phyloP scores from a whole-genome alignment of 202 grass and related monocot genomes.

The Dendrocalamus latiflorus region DNA sequence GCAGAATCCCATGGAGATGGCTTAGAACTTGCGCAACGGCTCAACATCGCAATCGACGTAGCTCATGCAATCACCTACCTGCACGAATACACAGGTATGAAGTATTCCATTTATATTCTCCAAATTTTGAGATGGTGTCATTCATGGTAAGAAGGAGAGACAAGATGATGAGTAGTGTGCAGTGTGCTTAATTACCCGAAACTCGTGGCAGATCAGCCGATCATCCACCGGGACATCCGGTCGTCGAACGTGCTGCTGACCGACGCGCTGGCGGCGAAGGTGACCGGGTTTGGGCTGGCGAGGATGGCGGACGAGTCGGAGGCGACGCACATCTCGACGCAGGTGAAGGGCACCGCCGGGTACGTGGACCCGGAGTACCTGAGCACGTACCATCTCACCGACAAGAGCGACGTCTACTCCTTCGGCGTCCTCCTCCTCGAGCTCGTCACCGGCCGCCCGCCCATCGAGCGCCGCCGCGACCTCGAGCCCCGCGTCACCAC shows the following conservation, averaged over 20 bases:
- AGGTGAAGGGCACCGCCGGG: slow-evolving; percentile 52
- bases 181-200: background rate
- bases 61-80: slow-evolving; percentile 57
- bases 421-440: slow-evolving; percentile 91
- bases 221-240: slow-evolving; percentile 80
- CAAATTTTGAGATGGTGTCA: background rate
- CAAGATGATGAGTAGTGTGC: background rate
- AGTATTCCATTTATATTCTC: background rate
- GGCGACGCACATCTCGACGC: too few relatives aligned
- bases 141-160: background rate
- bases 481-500: slow-evolving; percentile 48
- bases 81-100: slow-evolving; percentile 45
- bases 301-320: slow-evolving; percentile 17
- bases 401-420: slow-evolving; percentile 91
- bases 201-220: slow-evolving; percentile 36
- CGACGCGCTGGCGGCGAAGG: slow-evolving; percentile 55
- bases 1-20: slow-evolving; percentile 47
- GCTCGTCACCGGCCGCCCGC: slow-evolving; percentile 63
- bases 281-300: slow-evolving; percentile 62
- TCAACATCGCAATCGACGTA: slow-evolving; percentile 54
- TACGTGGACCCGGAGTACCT: slow-evolving; percentile 70
- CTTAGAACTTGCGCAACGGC: slow-evolving; percentile 47
- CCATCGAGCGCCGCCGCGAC: slow-evolving; percentile 46
- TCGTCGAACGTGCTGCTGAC: slow-evolving; percentile 81
- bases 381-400: slow-evolving; percentile 60